Evolutionary conservation across 352 stramenopile genomes (phyloP).

Genomic region (Phytophthora kernoviae): DNA sequence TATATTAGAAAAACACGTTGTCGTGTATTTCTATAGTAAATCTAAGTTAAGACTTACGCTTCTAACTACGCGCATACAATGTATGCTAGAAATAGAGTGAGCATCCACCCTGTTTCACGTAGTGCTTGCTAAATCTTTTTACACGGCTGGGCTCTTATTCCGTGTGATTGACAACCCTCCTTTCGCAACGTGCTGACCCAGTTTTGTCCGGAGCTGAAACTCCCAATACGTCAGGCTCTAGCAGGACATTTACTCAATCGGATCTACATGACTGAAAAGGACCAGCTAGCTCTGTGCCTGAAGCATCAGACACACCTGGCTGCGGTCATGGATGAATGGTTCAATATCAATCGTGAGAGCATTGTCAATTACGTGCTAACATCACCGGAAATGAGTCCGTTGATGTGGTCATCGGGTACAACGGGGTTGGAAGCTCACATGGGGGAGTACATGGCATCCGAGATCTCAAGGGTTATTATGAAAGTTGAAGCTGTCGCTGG

Average conservation of each 20-base stretch:
- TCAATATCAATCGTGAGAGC: not conserved
- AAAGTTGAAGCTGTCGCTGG: not conserved
- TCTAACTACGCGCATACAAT: too few relatives aligned
- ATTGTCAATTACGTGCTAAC: not conserved
- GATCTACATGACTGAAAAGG: not conserved
- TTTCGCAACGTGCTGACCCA: not conserved
- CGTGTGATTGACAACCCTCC: not conserved
- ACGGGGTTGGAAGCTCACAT: conserved; percentile 1
- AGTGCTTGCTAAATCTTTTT: not conserved
- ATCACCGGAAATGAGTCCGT: not conserved
- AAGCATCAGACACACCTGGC: not conserved
- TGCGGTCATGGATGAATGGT: not conserved
- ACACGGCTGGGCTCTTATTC: not conserved
- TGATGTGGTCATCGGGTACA: conserved; percentile 4
- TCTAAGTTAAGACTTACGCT: too few relatives aligned
- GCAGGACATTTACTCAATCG: not conserved
- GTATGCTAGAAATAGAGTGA: too few relatives aligned
- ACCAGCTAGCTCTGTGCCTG: not conserved
- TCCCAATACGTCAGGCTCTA: not conserved
- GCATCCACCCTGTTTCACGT: too few relatives aligned
- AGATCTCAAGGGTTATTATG: not conserved
- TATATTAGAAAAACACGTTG: too few relatives aligned
- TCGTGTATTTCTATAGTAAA: too few relatives aligned
- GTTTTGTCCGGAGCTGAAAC: not conserved
- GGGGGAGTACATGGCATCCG: not conserved